Conservation (phyloP, 345 rosid species). For the Cardamine occulta region DNA sequence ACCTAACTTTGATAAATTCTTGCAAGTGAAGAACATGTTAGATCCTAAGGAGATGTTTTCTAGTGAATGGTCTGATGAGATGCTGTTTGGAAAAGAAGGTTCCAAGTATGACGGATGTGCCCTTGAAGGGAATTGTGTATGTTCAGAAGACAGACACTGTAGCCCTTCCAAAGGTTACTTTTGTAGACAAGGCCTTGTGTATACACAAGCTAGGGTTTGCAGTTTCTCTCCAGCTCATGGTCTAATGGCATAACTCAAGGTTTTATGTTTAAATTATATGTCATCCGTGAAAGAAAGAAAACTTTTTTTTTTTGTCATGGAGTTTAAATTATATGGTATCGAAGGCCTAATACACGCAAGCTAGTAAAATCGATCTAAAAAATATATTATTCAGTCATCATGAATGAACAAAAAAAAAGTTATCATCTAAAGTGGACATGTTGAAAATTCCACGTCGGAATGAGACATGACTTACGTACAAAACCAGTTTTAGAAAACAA, state of each 20-base stretch:
- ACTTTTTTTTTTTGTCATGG: not conserved
- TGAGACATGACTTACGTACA: not conserved
- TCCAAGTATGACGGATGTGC: constrained; percentile 70
- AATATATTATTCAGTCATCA: not conserved
- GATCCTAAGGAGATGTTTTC: constrained; percentile 75
- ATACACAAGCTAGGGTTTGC: constrained; percentile 74
- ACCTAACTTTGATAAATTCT: constrained; percentile 48
- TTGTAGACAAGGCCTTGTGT: constrained; percentile 68
- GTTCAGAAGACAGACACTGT: constrained; percentile 78
- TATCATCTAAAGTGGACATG: not conserved
- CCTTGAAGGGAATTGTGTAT: constrained; percentile 80
- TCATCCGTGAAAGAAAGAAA: not conserved
- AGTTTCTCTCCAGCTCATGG: constrained; percentile 45
- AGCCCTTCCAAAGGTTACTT: constrained; percentile 68
- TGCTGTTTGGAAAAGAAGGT: constrained; percentile 54
- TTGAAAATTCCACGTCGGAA: not conserved
- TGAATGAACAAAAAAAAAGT: not conserved
- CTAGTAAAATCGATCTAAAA: not conserved
- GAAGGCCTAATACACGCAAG: not conserved
- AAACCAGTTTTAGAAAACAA: not conserved
- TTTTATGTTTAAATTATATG: not conserved
- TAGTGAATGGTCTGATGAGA: constrained; percentile 79
- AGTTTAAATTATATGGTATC: not conserved
- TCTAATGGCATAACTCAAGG: not conserved
- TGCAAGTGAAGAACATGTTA: constrained; percentile 61